Base-by-base conservation (phyloP, 495 filamentous ascomycete species). In the Podospora australis region DNA sequence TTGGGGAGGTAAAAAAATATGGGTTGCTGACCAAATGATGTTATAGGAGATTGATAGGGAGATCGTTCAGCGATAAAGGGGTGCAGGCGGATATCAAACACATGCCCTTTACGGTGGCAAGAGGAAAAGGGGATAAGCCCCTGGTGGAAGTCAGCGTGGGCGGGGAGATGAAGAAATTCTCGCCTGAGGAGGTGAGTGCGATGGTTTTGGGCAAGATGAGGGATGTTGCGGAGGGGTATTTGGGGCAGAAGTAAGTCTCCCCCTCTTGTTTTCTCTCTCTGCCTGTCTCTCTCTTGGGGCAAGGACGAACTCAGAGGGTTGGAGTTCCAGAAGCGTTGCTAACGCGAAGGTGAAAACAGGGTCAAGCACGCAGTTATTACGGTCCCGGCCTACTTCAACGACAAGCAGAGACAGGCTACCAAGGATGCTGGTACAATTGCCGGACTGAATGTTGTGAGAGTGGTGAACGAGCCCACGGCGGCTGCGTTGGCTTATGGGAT, bases 371-470 rank as follows among this genome's bases (percentile, higher is more conserved):
- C 90, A 49, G 90, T 96, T 59, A 86, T 95, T 50, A 95, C 90
- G 32, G 90, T 95, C 30, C 90, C 90, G 39, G 87, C 89, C 65
- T 95, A 95, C 72, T 96, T 95, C 85, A 95, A 94, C 74, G 90
- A 95, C 75, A 87, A 87, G 67, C 90, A 96, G 67, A 75, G 88
- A 66, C 88, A 95, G 70, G 88, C 90, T 45, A 95, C 90, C 67
- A 95, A 95, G 73, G 88, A 95, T 62, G 90, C 90, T 44, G 90
- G 90, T 65, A 78, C 76, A 52, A 95, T 96, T 53, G 86, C 90
- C 58, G 90, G 89, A 48, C 78, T 96, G 30, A 95, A 95, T 65
- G 83, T 95, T 50, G 78, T 95, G 60, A 88, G 90, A 70, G 90
- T 96, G 50, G 86, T 95, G 63, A 96, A 95, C 68, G 87, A 91